Evolutionary conservation across 1,284 basidiomycete species (phyloP), one percentile per base, ranked within the genome.

Genomic region (Moniliophthora roreri): DNA sequence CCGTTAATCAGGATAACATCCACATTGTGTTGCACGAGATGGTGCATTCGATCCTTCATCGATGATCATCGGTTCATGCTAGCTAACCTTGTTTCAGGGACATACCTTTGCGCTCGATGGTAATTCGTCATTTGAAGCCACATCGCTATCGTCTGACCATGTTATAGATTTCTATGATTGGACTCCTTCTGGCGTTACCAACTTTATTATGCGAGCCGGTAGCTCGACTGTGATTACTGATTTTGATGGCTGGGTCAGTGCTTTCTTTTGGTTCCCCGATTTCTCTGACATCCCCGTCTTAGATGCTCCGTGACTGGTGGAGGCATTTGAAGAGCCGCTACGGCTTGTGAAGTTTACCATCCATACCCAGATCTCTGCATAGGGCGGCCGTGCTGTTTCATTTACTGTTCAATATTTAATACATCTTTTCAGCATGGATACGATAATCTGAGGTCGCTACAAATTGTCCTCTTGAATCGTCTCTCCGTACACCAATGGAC

Each of bases 241-340:
- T 35, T 50, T 50, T 39, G 48, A 50, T 36, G 48, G 48, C n/a
- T 50, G 48, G 48, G 48, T 50, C 35, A 50, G 36, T 50, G n/a
- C 18, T 21, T 23, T 3, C 39, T 24, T 6, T 16, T 23, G 9
- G 3, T 11, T 21, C 23, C 23, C 16, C 21, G 10, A 38, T 16
- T 23, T n/a, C 20, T 18, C 18, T 13, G 11, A 13, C 10, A 20
- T n/a, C 5, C 15, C 15, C 3, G 10, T 21, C 8, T 4, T 35
- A 50, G 48, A 50, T 50, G 48, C 34, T 38, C 16, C 36, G 48
- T 16, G 48, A 50, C 48, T 50, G 36, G 36, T 50, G 48, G 48
- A 39, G 48, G 20, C 34, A 50, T 26, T 24, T 50, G 35, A 50
- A 50, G 37, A 21, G 16, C 21, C 48, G 35, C 37, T 39, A 50